phyloP scores from a whole-genome alignment of 164 flowering plant species.

The Cinnamomum chago region DNA sequence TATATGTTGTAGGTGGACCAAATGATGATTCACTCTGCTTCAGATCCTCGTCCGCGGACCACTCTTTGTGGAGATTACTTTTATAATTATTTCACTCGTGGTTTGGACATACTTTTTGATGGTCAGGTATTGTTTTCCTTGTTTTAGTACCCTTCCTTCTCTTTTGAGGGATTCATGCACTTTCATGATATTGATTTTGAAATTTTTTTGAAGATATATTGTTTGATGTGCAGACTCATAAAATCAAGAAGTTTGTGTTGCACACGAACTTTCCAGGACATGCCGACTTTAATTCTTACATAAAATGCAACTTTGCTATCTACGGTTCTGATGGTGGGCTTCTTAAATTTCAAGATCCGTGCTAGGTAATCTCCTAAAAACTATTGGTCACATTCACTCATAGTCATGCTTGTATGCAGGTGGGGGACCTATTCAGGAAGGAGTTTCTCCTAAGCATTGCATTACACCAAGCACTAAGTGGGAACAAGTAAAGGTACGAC shows the following conservation, averaged over 20 bases:
- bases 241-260: constrained; percentile 89
- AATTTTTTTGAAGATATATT: constrained; percentile 2
- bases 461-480: constrained; percentile 93
- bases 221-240: constrained; percentile 71
- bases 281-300: constrained; percentile 92
- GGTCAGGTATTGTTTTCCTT: constrained; percentile 59
- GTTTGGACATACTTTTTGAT: constrained; percentile 93
- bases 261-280: constrained; percentile 98
- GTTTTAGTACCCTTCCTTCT: background rate
- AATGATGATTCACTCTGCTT: constrained; percentile 97
- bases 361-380: background rate
- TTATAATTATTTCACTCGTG: constrained; percentile 89
- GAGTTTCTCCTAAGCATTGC: constrained; percentile 37
- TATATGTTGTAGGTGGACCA: constrained; percentile 70
- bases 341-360: background rate
- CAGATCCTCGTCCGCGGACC: constrained; percentile 85
- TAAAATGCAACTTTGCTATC: constrained; percentile 88
- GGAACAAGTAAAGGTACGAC: constrained; percentile 94
- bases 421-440: constrained; percentile 51
- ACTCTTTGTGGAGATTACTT: constrained; percentile 96
- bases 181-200: background rate
- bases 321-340: constrained; percentile 42
- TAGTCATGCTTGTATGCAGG: constrained; percentile 27
- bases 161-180: background rate
- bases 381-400: background rate